phyloP scores from a whole-genome alignment of 192 early-diverging fungal species.

The Helicostylum pulchrum region DNA sequence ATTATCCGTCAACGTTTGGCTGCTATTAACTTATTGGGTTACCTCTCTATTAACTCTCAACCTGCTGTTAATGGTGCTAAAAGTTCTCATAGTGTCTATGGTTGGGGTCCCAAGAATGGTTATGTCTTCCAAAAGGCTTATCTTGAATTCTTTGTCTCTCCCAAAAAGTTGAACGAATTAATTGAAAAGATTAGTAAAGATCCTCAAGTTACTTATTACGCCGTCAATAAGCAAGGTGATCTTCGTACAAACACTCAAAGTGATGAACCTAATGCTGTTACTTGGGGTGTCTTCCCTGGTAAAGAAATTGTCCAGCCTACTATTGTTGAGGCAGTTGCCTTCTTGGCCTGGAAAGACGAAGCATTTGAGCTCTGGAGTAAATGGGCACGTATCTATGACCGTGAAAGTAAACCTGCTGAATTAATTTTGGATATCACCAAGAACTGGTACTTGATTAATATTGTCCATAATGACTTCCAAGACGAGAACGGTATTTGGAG shows the following conservation, averaged over 20 bases:
- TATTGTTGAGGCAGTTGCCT: constrained; percentile 83
- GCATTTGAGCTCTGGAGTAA: constrained; percentile 90
- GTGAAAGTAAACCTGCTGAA: constrained; percentile 37
- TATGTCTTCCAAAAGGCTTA: constrained; percentile 97
- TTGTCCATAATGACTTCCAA: constrained; percentile 93
- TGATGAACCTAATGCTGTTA: constrained; percentile 89
- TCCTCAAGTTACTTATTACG: constrained; percentile 80
- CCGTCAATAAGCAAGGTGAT: constrained; percentile 86
- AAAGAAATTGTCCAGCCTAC: constrained; percentile 97
- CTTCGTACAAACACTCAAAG: constrained; percentile 78
- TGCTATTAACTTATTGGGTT: constrained; percentile 77
- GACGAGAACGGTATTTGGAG: constrained; percentile 64
- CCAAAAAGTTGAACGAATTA: constrained; percentile 62
- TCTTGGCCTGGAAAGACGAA: constrained; percentile 98
- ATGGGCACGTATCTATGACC: constrained; percentile 75
- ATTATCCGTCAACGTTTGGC: constrained; percentile 67
- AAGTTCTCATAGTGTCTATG: constrained; percentile 74
- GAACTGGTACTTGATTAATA: constrained; percentile 87
- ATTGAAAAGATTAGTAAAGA: constrained; percentile 52
- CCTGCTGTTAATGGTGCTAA: constrained; percentile 87
- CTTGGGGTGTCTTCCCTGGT: constrained; percentile 98
- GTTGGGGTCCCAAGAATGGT: constrained; percentile 96
- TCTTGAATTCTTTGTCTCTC: constrained; percentile 91
- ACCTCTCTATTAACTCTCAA: constrained; percentile 94
- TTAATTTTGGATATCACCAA: constrained; percentile 57